These are phyloP conservation scores for Wickerhamiella allomyrinae DNA, from an alignment of 805 yeast genomes.

Conservation along the genomic window DNA sequence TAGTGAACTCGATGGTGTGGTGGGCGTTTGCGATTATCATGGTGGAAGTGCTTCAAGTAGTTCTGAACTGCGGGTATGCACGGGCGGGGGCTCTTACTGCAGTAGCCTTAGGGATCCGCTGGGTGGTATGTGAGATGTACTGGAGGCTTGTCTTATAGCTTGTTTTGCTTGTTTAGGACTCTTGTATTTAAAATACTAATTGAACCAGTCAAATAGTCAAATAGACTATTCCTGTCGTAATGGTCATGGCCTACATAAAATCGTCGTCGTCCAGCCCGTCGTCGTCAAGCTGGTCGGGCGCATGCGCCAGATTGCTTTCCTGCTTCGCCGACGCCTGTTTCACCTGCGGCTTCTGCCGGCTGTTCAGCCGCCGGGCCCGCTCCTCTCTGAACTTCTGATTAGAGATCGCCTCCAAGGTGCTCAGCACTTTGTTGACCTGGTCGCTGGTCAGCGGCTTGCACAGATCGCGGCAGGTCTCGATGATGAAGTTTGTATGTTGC, in stretches of 20 bases:
- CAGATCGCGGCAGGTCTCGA: slow-evolving; percentile 75
- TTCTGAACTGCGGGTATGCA: slow-evolving; percentile 25
- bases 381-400: slow-evolving; percentile 83
- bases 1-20: slow-evolving; percentile 45
- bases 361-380: slow-evolving; percentile 76
- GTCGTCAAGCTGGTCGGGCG: slow-evolving; percentile 33
- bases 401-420: slow-evolving; percentile 66
- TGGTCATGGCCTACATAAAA: slow-evolving; percentile 30
- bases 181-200: too few species aligned
- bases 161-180: too few species aligned
- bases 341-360: slow-evolving; percentile 86
- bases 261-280: slow-evolving; percentile 29
- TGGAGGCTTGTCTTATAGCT: not conserved
- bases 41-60: slow-evolving; percentile 47
- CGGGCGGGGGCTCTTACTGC: slow-evolving; percentile 18
- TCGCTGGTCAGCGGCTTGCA: slow-evolving; percentile 71
- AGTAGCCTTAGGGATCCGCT: not conserved
- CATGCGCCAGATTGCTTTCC: slow-evolving; percentile 36
- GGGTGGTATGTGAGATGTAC: not conserved
- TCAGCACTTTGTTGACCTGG: slow-evolving; percentile 68
- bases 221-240: not conserved
- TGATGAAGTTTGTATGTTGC: slow-evolving; percentile 62
- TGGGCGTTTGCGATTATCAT: slow-evolving; percentile 46
- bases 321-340: slow-evolving; percentile 53
- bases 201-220: too few species aligned